Percentiles rank a stretch among this genome's conserved stretches.
Conservation (phyloP, 768 basidiomycete species). For the Tricholoma saponaceum region DNA sequence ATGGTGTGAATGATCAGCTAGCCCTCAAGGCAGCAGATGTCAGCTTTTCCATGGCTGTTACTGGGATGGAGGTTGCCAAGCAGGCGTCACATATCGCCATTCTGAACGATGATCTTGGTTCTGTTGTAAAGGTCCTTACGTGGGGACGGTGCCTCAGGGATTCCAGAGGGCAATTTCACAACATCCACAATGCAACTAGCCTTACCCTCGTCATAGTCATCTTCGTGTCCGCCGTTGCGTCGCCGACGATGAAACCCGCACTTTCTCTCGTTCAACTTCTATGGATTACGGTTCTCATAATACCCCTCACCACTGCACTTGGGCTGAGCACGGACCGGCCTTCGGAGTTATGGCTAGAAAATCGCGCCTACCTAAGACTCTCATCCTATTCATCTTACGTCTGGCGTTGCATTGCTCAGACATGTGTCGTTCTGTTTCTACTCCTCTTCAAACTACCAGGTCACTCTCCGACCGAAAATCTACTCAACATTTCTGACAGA, state of each 20-base stretch:
- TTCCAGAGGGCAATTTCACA: not conserved
- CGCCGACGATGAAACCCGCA: not conserved
- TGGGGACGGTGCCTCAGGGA: conserved; percentile 1
- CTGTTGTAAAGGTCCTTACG: not conserved
- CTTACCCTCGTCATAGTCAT: not conserved
- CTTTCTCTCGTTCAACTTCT: not conserved
- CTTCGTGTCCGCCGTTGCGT: not conserved
- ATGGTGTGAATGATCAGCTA: not conserved
- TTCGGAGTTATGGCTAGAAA: not conserved
- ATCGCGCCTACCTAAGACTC: not conserved
- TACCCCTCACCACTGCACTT: not conserved
- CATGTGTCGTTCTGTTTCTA: not conserved
- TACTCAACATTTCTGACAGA: not conserved
- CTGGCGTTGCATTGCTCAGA: not conserved
- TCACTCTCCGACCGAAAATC: not conserved
- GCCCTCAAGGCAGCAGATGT: conserved; percentile 2
- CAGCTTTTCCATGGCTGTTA: not conserved
- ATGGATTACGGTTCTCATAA: not conserved
- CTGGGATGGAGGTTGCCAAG: not conserved
- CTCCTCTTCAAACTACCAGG: not conserved
- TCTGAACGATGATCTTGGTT: not conserved
- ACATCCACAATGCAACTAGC: not conserved
- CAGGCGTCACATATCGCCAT: not conserved
- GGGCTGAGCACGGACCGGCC: not conserved
- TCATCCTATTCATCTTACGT: not conserved